A percentile compares a stretch with the other conserved stretches of the same genome.
Evolutionary conservation across 225 moss, liverwort and hornwort species (phyloP).

Genomic region (Pleurozium schreberi): DNA sequence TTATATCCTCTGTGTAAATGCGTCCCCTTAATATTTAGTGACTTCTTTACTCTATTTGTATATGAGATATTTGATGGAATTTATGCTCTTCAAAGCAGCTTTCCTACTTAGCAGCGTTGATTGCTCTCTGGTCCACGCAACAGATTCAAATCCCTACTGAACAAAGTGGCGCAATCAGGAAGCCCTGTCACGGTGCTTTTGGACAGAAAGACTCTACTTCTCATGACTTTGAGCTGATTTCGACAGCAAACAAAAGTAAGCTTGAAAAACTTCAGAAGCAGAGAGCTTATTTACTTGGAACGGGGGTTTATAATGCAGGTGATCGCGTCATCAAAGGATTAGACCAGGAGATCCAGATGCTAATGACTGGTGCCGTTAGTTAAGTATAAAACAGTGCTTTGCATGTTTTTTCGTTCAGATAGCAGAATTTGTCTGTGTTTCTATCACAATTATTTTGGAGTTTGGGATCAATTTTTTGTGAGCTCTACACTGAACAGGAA

Average conservation of each 20-base stretch:
- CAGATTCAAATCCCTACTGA: not conserved
- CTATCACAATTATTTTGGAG: not conserved
- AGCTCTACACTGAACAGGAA: not conserved
- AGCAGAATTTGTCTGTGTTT: not conserved
- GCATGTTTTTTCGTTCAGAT: not conserved
- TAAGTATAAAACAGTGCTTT: not conserved
- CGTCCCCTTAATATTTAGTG: not conserved
- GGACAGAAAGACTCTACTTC: not conserved
- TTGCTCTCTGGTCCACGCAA: not conserved
- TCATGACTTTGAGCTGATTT: not conserved
- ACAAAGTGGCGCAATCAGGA: not conserved
- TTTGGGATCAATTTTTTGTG: not conserved
- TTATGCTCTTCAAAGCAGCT: not conserved
- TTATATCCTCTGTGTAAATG: not conserved
- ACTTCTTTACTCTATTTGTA: not conserved
- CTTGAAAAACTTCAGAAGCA: constrained; percentile 5
- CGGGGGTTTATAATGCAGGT: not conserved
- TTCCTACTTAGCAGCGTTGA: not conserved
- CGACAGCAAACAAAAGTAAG: not conserved
- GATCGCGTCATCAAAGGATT: constrained; percentile 5
- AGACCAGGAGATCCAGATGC: constrained; percentile 6
- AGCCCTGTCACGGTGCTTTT: not conserved
- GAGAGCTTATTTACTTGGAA: constrained; percentile 3
- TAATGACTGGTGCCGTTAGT: not conserved
- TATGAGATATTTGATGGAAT: not conserved